phyloP scores from a whole-genome alignment of 352 stramenopile genomes.

The Globisporangium spinosum region DNA sequence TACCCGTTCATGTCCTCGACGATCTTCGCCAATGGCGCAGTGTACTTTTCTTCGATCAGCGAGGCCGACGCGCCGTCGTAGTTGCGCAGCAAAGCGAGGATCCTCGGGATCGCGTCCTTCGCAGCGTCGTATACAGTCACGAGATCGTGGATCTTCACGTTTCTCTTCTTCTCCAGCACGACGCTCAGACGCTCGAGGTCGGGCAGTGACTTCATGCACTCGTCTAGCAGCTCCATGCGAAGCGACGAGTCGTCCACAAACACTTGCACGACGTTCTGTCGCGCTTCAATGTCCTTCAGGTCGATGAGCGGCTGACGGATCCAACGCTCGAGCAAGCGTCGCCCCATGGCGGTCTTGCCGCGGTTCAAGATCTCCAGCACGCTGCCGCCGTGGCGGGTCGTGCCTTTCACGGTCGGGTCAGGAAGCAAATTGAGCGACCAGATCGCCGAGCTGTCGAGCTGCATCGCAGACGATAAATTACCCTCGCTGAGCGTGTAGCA shows the following conservation, averaged over 20 bases:
- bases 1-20: conserved; percentile 63
- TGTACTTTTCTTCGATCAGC: conserved; percentile 50
- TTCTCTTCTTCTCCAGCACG: conserved; percentile 63
- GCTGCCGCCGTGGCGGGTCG: conserved; percentile 60
- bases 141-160: conserved; percentile 74
- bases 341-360: conserved; percentile 93
- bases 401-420: conserved; percentile 44
- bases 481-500: conserved; percentile 63
- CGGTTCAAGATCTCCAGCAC: conserved; percentile 94
- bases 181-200: conserved; percentile 74
- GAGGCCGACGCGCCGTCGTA: conserved; percentile 39
- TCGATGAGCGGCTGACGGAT: conserved; percentile 95
- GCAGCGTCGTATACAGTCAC: conserved; percentile 84
- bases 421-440: conserved; percentile 92
- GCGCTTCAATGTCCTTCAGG: conserved; percentile 72
- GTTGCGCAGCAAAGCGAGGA: conserved; percentile 46
- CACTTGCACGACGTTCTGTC: conserved; percentile 90
- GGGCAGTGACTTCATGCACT: conserved; percentile 83
- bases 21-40: conserved; percentile 47
- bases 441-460: conserved; percentile 90
- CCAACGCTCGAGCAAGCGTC: conserved; percentile 94
- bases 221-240: conserved; percentile 85
- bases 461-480: conserved; percentile 86
- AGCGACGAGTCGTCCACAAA: conserved; percentile 90
- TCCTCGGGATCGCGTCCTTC: conserved; percentile 58